Conservation (phyloP, 345 rosid species). For the Moringa oleifera region DNA sequence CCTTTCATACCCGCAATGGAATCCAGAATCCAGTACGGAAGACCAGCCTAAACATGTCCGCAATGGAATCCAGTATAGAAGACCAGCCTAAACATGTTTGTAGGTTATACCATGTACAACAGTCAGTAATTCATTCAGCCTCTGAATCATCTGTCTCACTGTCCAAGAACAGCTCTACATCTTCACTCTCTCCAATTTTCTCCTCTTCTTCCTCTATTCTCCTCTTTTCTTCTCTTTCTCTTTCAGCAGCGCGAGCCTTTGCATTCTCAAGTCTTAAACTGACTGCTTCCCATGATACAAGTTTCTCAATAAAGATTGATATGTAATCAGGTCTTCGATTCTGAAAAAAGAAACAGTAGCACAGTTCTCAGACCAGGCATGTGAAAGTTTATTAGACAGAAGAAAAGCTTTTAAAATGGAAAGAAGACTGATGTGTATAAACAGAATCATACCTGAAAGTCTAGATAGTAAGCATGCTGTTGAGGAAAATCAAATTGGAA, state of each 20-base stretch:
- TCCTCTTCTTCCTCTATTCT: constrained; percentile 27
- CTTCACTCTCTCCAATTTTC: constrained; percentile 24
- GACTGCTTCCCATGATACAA: constrained; percentile 91
- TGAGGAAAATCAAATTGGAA: constrained; percentile 16
- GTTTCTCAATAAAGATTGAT: constrained; percentile 63
- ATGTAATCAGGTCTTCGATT: constrained; percentile 64
- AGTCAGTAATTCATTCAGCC: constrained; percentile 28
- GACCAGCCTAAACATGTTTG: not conserved
- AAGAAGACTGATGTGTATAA: constrained; percentile 8
- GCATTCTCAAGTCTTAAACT: constrained; percentile 65
- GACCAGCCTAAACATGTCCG: too few species aligned
- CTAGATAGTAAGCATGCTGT: constrained; percentile 96
- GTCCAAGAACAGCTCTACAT: constrained; percentile 31
- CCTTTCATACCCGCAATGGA: not conserved
- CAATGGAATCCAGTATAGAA: too few species aligned
- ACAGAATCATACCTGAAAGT: constrained; percentile 58
- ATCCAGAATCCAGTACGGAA: too few species aligned
- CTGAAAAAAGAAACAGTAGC: constrained; percentile 27
- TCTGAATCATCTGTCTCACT: constrained; percentile 43
- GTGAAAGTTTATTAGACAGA: not conserved
- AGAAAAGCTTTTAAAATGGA: not conserved
- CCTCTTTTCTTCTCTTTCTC: constrained; percentile 53
- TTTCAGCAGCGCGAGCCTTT: constrained; percentile 47
- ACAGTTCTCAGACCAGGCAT: not conserved
- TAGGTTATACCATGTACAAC: not conserved